Percentiles rank a stretch among this genome's conserved stretches.
Conservation (phyloP, 805 yeast species). For the Cyberlindnera nakhonratchasimensis region DNA sequence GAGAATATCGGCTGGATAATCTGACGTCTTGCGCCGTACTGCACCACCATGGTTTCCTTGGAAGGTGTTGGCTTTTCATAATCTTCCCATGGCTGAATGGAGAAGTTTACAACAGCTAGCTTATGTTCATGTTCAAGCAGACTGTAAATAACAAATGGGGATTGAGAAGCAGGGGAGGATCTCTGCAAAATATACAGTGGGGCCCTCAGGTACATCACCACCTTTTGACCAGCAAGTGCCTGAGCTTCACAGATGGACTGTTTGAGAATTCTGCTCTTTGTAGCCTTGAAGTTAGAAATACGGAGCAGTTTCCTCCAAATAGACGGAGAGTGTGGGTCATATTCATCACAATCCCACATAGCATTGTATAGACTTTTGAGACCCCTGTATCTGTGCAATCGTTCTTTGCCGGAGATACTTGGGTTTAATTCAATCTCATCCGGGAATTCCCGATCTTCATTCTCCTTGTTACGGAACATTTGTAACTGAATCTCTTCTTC, state of each 20-base stretch:
- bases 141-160: conserved; percentile 66
- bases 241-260: conserved; percentile 45
- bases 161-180: conserved; percentile 38
- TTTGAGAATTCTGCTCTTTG: conserved; percentile 65
- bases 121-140: conserved; percentile 85
- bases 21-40: conserved; percentile 91
- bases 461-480: conserved; percentile 62
- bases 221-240: conserved; percentile 60
- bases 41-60: conserved; percentile 77
- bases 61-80: conserved; percentile 82
- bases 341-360: conserved; percentile 85
- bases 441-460: conserved; percentile 89
- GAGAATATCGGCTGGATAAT: conserved; percentile 80
- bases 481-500: conserved; percentile 79
- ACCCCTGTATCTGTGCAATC: conserved; percentile 80
- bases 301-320: conserved; percentile 76
- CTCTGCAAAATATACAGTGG: conserved; percentile 45
- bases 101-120: conserved; percentile 74
- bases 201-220: conserved; percentile 56
- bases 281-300: conserved; percentile 71
- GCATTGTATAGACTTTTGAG: conserved; percentile 76
- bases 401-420: conserved; percentile 66
- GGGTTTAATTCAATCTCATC: conserved; percentile 91
- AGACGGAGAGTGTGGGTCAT: conserved; percentile 69
- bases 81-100: conserved; percentile 86